Base-by-base conservation (phyloP, 306 rosid genomes). In the Sicyos baderoa region DNA sequence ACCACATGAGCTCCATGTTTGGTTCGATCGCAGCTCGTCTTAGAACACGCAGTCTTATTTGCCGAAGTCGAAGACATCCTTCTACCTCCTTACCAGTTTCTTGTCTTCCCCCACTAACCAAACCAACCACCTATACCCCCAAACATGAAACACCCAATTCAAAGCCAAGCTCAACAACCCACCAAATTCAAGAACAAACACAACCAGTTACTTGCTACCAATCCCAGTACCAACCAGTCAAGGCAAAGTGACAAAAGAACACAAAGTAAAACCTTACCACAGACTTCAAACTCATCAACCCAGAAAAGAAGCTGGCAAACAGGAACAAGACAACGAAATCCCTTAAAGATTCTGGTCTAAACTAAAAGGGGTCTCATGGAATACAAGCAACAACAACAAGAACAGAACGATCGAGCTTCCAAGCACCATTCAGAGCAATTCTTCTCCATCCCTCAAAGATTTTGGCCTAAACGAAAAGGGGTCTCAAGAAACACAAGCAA, bases 41-140 rank as follows among this genome's bases (percentile, higher is more conserved):
- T 27, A 14, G 85, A 78, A 76, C 74, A 54, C 19, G 23, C 70
- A 1, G 79, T 49, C 74, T 78, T 81, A 75, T 78, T 75, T 11
- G 72, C 55, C 17, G 82, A 72, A 37, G 21, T 29, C 14, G 78
- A 78, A n/a, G 80, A 75, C 85, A 82, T 78, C 74, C 63, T 64
- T 67, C 78, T 21, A 58, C 48, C 75, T 22, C 52, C 48, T 70
- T 54, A 11, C 74, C 22, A 52, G 7, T 54, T 52, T 22, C 22
- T 72, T 29, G 13, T 5, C 54, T 64, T 68, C 59, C 23, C 42
- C 18, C 29, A 70, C 66, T 29, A 70, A 61, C 56, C 23, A 73
- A 40, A 37, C 71, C 9, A n/a, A 64, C 71, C 66, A 54, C 70
- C 70, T 44, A 64, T 9, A 18, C 6, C 54, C 53, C 54, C 11